These are phyloP conservation scores for Pyrenula aspistea DNA, from an alignment of 495 filamentous ascomycete genomes.

Conservation along the genomic window DNA sequence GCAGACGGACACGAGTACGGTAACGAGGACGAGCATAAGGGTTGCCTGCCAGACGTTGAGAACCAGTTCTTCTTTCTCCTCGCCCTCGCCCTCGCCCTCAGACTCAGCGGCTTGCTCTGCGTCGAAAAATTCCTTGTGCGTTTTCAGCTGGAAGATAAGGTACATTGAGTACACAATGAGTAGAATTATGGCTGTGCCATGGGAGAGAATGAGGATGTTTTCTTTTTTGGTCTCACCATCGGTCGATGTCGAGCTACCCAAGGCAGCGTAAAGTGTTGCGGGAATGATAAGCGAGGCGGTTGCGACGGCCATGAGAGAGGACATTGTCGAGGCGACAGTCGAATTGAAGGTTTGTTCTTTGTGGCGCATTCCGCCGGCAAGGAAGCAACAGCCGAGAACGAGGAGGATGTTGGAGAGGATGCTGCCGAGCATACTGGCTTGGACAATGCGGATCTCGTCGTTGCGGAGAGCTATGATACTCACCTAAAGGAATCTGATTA, in stretches of 20 bases:
- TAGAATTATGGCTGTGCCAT: constrained; percentile 30
- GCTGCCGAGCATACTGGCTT: constrained; percentile 16
- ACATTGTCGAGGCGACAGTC: constrained; percentile 10
- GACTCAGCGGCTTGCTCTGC: constrained; percentile 10
- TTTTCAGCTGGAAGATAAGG: constrained; percentile 39
- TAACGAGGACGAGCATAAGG: constrained; percentile 12
- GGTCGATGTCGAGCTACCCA: constrained; percentile 10
- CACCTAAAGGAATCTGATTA: constrained; percentile 6
- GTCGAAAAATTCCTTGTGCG: constrained; percentile 13
- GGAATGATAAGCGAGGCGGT: constrained; percentile 15
- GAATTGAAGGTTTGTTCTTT: constrained; percentile 11
- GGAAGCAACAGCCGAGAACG: constrained; percentile 13
- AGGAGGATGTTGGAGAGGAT: constrained; percentile 18
- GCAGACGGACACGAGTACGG: constrained; percentile 18
- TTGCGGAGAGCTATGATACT: constrained; percentile 14
- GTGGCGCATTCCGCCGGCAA: constrained; percentile 11
- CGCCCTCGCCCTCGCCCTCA: constrained; percentile 25
- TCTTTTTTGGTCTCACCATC: constrained; percentile 24
- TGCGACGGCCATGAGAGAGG: constrained; percentile 17
- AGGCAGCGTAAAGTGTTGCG: constrained; percentile 15
- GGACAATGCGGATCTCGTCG: constrained; percentile 14
- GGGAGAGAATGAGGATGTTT: constrained; percentile 28
- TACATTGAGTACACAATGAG: constrained; percentile 60
- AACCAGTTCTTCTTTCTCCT: constrained; percentile 5
- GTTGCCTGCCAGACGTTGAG: constrained; percentile 8